Evolutionary conservation across 352 stramenopile species (phyloP), one percentile per base, ranked within the genome.

Genomic region (Thalassiosira hispida): DNA sequence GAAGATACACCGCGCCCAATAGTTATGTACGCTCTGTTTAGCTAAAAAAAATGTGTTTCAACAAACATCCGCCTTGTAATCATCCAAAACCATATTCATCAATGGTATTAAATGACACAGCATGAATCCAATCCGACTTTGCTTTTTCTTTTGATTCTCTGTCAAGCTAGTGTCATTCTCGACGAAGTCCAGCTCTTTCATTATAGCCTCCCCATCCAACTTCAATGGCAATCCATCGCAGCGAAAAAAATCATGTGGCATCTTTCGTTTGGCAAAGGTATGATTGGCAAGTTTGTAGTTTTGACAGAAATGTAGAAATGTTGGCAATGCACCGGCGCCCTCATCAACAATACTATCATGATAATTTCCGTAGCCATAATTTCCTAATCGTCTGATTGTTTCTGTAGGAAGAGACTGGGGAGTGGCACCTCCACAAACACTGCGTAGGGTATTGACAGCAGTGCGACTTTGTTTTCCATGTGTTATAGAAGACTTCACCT

Each of bases 231-330:
- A 44, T 20, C 72, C 72, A 60, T 85, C 69, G 47, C 81, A 88
- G 8, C 63, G 29, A 40, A 90, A 90, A 53, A 90, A 75, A 23
- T 83, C 66, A 46, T 81, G 68, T 8, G 49, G 57, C 29, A 90
- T 73, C 53, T 84, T 75, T 47, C 73, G 62, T 55, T 90, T 90
- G 1, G 59, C 69, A 66, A 87, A 90, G 11, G 64, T 79, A 52
- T 79, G 79, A 49, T 86, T 79, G 33, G 72, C 77, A 47, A 83
- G 61, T 18, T 75, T 59, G 44, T 87, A 90, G 38, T 35, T 52
- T 55, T 90, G 84, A 57, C 84, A 90, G 57, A 79, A 89, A 62
- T 90, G 84, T 16, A 89, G 42, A 35, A 77, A 79, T n/a, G 70
- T 75, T 12, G 84, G 84, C 14, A 90, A 51, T 29, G 49, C 35